Percentiles rank a stretch among this genome's conserved stretches.
These are phyloP conservation scores for Akanthomyces muscarius DNA, from an alignment of 2,329 filamentous ascomycete species.

Conservation along the genomic window DNA sequence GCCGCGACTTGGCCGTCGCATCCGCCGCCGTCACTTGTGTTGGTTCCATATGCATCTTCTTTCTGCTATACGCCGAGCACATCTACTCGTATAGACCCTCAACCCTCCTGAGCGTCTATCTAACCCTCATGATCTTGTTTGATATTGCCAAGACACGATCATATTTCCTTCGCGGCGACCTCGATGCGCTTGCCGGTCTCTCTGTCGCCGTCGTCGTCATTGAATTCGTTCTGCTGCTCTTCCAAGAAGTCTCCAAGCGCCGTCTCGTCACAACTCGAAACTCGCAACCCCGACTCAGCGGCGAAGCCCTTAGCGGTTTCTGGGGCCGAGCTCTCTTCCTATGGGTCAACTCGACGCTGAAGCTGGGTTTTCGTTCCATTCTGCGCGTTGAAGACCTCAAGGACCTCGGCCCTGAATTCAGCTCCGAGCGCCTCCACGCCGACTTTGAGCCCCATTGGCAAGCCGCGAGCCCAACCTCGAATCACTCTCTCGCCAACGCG, in stretches of 20 bases:
- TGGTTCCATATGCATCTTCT: slow-evolving; percentile 25
- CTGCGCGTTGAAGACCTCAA: slow-evolving; percentile 11
- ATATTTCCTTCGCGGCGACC: slow-evolving; percentile 29
- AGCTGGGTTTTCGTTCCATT: slow-evolving; percentile 13
- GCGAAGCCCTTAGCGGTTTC: slow-evolving; percentile 23
- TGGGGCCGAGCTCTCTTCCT: slow-evolving; percentile 18
- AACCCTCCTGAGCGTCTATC: slow-evolving; percentile 29
- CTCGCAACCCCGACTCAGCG: slow-evolving; percentile 18
- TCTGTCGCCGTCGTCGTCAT: slow-evolving; percentile 25
- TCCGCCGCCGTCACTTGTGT: slow-evolving; percentile 27
- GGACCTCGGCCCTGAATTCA: slow-evolving; percentile 16
- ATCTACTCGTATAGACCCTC: slow-evolving; percentile 31
- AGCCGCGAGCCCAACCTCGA: slow-evolving; percentile 6
- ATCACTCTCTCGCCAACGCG: slow-evolving; percentile 3
- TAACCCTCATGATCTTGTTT: slow-evolving; percentile 31
- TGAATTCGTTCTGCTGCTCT: slow-evolving; percentile 28
- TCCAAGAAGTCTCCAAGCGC: slow-evolving; percentile 32
- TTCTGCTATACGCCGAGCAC: slow-evolving; percentile 34
- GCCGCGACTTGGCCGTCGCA: slow-evolving; percentile 27
- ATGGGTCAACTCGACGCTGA: slow-evolving; percentile 16
- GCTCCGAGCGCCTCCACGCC: slow-evolving; percentile 2
- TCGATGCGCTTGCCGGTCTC: slow-evolving; percentile 25
- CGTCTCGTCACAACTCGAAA: slow-evolving; percentile 4
- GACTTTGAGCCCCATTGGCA: slow-evolving; percentile 11
- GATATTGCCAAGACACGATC: slow-evolving; percentile 33